phyloP scores from a whole-genome alignment of 768 basidiomycete species.

The Amanita rubescens region DNA sequence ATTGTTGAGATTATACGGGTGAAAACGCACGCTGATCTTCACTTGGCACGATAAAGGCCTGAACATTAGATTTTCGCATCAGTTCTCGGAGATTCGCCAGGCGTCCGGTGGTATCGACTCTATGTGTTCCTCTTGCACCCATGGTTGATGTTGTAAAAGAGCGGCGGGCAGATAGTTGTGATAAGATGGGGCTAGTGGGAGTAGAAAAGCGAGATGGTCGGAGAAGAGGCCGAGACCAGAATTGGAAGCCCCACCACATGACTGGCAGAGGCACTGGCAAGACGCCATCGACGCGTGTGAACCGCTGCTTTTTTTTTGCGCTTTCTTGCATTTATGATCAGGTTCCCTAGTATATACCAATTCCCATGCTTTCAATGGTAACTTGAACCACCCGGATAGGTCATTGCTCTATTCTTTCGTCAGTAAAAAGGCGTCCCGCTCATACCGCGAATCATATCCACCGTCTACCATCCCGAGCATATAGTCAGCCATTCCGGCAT shows the following conservation, averaged over 20 bases:
- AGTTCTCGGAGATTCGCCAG: conserved; percentile 59
- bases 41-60: conserved; percentile 79
- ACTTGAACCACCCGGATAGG: too few species aligned
- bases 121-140: conserved; percentile 32
- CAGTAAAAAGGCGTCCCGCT: too few species aligned
- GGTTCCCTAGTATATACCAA: too few species aligned
- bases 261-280: neutral
- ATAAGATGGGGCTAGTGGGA: neutral
- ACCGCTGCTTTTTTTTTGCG: too few species aligned
- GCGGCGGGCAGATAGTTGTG: neutral
- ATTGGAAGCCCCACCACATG: conserved; percentile 3
- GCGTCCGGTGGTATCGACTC: conserved; percentile 56
- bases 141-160: conserved; percentile 15
- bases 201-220: neutral
- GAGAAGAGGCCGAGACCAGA: neutral
- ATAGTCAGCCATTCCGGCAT: too few species aligned
- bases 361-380: too few species aligned
- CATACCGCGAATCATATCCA: too few species aligned
- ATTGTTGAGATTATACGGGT: neutral
- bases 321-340: too few species aligned
- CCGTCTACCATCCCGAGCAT: too few species aligned
- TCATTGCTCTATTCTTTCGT: too few species aligned
- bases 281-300: too few species aligned
- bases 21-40: conserved; percentile 81
- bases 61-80: conserved; percentile 55